Evolutionary conservation across 148 eudicot species (phyloP), one percentile per base, ranked within the genome.

Genomic region (Vaccinium macrocarpon): DNA sequence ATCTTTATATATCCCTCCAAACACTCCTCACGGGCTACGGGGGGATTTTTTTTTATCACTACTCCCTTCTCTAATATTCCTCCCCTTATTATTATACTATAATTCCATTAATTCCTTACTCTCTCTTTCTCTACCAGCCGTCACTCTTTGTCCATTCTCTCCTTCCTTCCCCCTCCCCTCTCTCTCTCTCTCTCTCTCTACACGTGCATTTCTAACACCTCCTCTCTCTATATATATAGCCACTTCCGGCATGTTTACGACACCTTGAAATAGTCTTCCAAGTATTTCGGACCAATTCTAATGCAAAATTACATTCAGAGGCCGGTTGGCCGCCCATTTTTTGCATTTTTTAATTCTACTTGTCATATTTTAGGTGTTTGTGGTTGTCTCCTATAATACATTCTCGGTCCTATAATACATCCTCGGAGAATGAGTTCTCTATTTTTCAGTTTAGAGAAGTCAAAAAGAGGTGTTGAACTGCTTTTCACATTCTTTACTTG

Each of bases 1-100:
- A 84, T 87, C 84, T 50, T 81, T 83, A 71, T 80, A 92, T 82
- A 92, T 91, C 90, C 86, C 88, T 93, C 98, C 98, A 95, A 95
- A 91, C 86, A 84, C 85, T 83, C 87, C 93, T 93, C 98, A 95
- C 96, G 98, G 70, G 70, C 70, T 13, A 64, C 32, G 29, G 70
- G 70, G 98, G 96, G 89, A 86, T 51, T 82, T 91, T 87, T 88
- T n/a, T 83, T 86, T 50, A n/a, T 64, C 70, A 64, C 23, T 29
- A n/a, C 70, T 64, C 70, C 16, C 61, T 16, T 3, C 19, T 55
- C 59, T 15, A 53, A 2, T 12, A 0, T 19, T 59, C 23, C 64
- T 7, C 64, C 64, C 64, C 23, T 19, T 23, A 6, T 32, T 32
- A 42, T 4, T 4, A 42, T 4, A 42, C 46, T 42, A 42, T 42